These are phyloP conservation scores for Leccinum longicurvipes DNA, from an alignment of 768 basidiomycete species.

Conservation along the genomic window DNA sequence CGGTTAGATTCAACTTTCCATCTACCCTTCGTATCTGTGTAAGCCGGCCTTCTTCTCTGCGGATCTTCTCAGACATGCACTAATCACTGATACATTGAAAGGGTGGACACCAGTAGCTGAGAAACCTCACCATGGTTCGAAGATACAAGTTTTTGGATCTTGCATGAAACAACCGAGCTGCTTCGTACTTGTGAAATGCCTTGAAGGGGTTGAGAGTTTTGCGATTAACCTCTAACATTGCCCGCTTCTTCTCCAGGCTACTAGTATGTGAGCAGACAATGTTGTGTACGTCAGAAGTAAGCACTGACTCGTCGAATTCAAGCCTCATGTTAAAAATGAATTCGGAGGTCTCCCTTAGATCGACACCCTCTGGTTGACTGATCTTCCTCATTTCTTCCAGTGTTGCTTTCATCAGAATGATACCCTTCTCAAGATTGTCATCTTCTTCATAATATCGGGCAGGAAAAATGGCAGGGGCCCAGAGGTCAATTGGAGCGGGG, in stretches of 20 bases:
- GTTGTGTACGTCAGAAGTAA: neutral
- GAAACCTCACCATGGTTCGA: neutral
- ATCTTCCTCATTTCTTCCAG: constrained; percentile 6
- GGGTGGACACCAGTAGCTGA: neutral
- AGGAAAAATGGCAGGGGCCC: neutral
- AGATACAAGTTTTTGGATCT: neutral
- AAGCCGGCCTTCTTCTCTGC: too few species aligned
- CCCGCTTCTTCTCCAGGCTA: neutral
- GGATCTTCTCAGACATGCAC: constrained; percentile 12
- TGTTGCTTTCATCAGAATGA: constrained; percentile 1
- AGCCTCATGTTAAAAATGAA: constrained; percentile 1
- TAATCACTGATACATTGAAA: neutral
- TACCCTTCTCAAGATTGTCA: neutral
- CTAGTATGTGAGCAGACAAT: neutral
- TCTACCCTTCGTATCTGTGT: neutral
- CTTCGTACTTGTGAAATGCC: neutral
- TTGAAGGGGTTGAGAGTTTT: constrained; percentile 7
- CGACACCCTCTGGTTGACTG: neutral
- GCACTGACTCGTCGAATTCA: neutral
- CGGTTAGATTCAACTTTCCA: neutral
- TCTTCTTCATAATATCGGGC: neutral
- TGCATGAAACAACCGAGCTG: neutral
- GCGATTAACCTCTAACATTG: neutral
- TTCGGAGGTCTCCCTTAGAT: neutral
- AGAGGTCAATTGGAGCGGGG: too few species aligned